phyloP scores from a whole-genome alignment of 768 basidiomycete genomes.

The Lyophyllum atratum region DNA sequence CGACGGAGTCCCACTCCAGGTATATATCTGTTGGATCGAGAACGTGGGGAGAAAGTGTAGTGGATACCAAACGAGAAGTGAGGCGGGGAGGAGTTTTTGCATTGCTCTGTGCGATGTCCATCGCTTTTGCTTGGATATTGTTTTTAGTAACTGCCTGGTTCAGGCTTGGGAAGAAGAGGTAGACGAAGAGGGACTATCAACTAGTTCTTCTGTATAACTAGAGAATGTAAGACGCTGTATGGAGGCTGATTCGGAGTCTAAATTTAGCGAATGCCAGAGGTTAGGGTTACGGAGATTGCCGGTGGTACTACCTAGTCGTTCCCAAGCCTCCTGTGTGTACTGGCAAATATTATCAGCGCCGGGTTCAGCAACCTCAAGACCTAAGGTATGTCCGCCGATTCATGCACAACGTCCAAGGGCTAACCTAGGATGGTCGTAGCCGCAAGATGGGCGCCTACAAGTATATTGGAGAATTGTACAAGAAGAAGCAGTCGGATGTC shows the following conservation, averaged over 20 bases:
- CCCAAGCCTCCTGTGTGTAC: conserved; percentile 27
- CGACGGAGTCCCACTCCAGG: conserved; percentile 18
- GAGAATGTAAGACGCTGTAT: too few species aligned
- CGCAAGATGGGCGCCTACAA: conserved; percentile 91
- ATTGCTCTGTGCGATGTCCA: conserved; percentile 38
- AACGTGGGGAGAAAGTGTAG: conserved; percentile 23
- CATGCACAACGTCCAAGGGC: conserved; percentile 6
- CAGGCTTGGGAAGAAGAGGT: conserved; percentile 47
- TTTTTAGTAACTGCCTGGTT: conserved; percentile 65
- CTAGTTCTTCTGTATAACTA: too few species aligned
- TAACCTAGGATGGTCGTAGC: conserved; percentile 20
- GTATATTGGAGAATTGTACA: conserved; percentile 96
- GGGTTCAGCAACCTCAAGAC: conserved; percentile 38
- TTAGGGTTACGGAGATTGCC: conserved; percentile 38
- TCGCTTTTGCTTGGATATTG: conserved; percentile 60
- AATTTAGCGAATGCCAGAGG: too few species aligned
- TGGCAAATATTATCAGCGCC: conserved; percentile 23
- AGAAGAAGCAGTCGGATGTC: conserved; percentile 98
- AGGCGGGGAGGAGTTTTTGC: conserved; percentile 55
- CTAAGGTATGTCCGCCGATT: conserved; percentile 30
- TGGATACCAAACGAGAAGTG: conserved; percentile 29
- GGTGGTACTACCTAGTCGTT: conserved; percentile 38
- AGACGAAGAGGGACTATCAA: not conserved
- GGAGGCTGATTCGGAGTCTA: too few species aligned
- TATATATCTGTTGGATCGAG: conserved; percentile 19